Evolutionary conservation across 495 filamentous ascomycete genomes (phyloP), one percentile per base, ranked within the genome.

Genomic region (Penicillium macrosclerotiorum): DNA sequence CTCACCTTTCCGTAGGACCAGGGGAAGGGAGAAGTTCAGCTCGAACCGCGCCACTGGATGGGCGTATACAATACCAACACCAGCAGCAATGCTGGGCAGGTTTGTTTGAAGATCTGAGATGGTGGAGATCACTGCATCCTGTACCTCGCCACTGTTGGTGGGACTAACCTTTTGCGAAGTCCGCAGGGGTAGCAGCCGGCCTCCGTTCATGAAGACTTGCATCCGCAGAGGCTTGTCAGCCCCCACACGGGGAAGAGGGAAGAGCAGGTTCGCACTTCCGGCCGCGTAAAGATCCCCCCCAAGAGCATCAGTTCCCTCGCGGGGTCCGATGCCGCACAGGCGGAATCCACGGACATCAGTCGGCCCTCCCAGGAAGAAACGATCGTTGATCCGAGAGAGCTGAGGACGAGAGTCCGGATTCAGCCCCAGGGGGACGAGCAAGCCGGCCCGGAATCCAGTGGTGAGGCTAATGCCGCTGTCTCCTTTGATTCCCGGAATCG

Each of bases 281-380:
- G 94, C 91, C 27, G 90, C 84, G 59, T 90, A 97, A 6, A 94
- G 70, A 64, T 98, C 93, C 4, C 93, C 93, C 11, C 93, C 93
- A 4, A 95, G 81, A 3, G 90, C 80, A 66, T 97, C 93, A 9
- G 62, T 49, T 3, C 89, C 86, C 57, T 97, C 93, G 49, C 81
- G 86, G 4, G 92, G 89, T 9, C 93, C 93, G 11, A 97, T 74
- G 3, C 94, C 94, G 16, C 80, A 84, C 27, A 95, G 77, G 22
- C 88, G 85, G 77, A 97, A 98, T 4, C 92, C 93, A 38, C 93
- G 86, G 22, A 98, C 89, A 60, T 95, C 90, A 16, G 90, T 95
- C 0, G 93, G 91, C 0, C 94, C 93, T 34, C 93, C 93, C 29
- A 98, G 88, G 39, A 85, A 80, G 74, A 98, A 97, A 23, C 93